Conservation (phyloP, 2,329 filamentous ascomycete species). For the Cercospora nicotianae region DNA sequence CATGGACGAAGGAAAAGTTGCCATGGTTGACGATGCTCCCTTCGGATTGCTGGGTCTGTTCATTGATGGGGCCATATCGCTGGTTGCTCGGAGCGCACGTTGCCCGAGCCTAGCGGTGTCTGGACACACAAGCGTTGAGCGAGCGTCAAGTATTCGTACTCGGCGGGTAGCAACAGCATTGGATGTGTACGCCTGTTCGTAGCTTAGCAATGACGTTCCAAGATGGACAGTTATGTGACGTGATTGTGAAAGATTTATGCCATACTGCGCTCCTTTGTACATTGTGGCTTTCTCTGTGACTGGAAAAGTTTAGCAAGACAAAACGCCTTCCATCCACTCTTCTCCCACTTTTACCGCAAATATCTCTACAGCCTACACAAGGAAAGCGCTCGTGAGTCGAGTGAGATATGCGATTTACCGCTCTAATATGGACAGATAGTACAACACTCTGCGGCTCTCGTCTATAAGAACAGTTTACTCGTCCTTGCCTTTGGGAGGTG, state of each 20-base stretch:
- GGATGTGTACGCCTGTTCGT: not conserved
- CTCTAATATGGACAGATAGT: conserved; percentile 22
- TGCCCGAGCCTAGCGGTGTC: not conserved
- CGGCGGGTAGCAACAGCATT: not conserved
- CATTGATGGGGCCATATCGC: not conserved
- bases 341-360: conserved; percentile 20
- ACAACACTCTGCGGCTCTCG: conserved; percentile 18
- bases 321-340: conserved; percentile 15
- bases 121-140: not conserved
- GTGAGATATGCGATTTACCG: conserved; percentile 20
- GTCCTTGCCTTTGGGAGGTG: conserved; percentile 38
- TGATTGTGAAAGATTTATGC: conserved; percentile 8
- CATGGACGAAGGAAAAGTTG: not conserved
- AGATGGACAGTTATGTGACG: not conserved
- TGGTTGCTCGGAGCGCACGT: not conserved
- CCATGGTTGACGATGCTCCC: not conserved
- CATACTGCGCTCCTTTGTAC: conserved; percentile 27
- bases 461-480: conserved; percentile 25
- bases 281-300: conserved; percentile 20
- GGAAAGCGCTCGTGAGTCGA: conserved; percentile 21
- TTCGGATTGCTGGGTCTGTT: not conserved
- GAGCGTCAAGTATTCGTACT: not conserved
- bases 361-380: conserved; percentile 30
- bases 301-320: conserved; percentile 20
- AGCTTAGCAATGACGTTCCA: not conserved